A percentile compares a stretch with the other conserved stretches of the same genome.
phyloP scores from a whole-genome alignment of 2,329 filamentous ascomycete species.

The Fusarium musae region DNA sequence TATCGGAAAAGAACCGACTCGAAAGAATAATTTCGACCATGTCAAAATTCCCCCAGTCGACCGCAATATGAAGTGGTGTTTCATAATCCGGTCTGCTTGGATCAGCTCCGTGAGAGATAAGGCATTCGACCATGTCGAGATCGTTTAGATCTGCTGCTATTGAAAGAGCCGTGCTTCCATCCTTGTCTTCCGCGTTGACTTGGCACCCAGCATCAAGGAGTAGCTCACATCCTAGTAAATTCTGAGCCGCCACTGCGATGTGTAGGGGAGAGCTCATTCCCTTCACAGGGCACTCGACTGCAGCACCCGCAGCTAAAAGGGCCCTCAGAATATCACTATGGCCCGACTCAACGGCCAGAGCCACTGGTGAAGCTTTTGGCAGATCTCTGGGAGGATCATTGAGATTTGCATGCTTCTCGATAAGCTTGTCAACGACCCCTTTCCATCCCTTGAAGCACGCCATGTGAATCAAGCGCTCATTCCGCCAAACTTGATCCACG shows the following conservation, averaged over 20 bases:
- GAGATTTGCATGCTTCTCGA: conserved; percentile 23
- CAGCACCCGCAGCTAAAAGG: conserved; percentile 25
- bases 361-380: conserved; percentile 31
- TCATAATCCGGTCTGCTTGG: conserved; percentile 18
- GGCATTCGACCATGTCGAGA: conserved; percentile 16
- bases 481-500: conserved; percentile 20
- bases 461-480: conserved; percentile 27
- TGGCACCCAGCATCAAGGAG: conserved; percentile 28
- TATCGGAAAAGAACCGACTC: conserved; percentile 3
- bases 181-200: conserved; percentile 13
- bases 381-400: conserved; percentile 14
- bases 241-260: conserved; percentile 17
- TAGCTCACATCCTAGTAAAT: conserved; percentile 12
- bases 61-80: conserved; percentile 25
- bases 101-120: conserved; percentile 23
- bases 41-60: conserved; percentile 15
- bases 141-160: conserved; percentile 12
- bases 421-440: conserved; percentile 26
- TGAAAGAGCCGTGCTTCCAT: conserved; percentile 17
- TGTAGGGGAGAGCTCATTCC: conserved; percentile 17
- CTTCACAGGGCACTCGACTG: conserved; percentile 8
- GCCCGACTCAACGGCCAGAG: conserved; percentile 15
- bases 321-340: conserved; percentile 15
- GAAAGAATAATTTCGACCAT: conserved; percentile 19
- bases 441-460: conserved; percentile 25